phyloP scores from a whole-genome alignment of 306 rosid genomes.

The Cicer cuneatum region DNA sequence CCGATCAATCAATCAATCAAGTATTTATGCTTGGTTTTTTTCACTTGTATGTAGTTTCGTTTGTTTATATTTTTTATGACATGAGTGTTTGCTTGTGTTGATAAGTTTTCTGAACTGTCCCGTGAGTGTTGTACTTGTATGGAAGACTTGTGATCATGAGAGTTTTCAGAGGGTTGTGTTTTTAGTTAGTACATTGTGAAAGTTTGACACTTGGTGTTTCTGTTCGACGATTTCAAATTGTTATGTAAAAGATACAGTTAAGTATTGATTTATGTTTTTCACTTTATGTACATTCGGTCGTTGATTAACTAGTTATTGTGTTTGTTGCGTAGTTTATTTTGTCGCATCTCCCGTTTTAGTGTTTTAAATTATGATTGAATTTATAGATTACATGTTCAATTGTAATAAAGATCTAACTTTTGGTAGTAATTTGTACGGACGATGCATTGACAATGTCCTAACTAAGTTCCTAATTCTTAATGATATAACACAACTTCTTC shows the following conservation, averaged over 20 bases:
- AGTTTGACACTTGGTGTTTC: conserved; percentile 21
- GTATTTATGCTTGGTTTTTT: background rate
- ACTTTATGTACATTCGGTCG: background rate
- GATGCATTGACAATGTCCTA: background rate
- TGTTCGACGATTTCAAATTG: background rate
- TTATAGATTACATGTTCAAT: conserved; percentile 1
- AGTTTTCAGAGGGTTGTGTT: conserved; percentile 9
- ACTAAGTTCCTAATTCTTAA: background rate
- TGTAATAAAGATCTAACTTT: background rate
- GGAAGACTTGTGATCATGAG: conserved; percentile 22
- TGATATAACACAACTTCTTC: background rate
- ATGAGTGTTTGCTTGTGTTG: background rate
- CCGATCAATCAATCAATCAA: background rate
- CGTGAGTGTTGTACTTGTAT: background rate
- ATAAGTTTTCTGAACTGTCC: conserved; percentile 1
- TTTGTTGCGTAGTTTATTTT: background rate
- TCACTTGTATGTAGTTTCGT: conserved; percentile 1
- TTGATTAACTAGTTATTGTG: background rate
- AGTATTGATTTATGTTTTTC: background rate
- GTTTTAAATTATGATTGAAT: conserved; percentile 1
- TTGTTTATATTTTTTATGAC: background rate
- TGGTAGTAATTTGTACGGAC: background rate
- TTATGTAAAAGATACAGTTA: background rate
- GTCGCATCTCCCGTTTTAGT: background rate
- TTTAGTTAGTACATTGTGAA: conserved; percentile 32